phyloP scores from a whole-genome alignment of 768 basidiomycete genomes.

The Agaricus blazei region DNA sequence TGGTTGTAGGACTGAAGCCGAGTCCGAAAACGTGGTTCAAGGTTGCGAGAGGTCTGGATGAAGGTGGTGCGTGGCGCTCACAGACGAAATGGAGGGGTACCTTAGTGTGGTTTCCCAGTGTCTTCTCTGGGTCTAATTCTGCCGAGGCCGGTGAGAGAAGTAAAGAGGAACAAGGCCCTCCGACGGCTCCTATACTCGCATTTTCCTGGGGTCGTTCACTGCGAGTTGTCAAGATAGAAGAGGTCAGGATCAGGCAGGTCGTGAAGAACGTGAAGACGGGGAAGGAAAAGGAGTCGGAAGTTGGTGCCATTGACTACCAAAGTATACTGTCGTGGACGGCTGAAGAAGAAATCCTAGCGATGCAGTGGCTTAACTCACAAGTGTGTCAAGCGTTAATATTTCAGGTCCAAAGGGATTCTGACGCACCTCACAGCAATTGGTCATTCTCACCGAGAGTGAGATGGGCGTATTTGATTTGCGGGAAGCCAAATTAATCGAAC shows the following conservation, averaged over 20 bases:
- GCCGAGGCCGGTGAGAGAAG: slow-evolving; percentile 15
- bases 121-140: slow-evolving; percentile 16
- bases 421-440: slow-evolving; percentile 51
- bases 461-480: slow-evolving; percentile 71
- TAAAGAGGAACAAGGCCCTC: slow-evolving; percentile 8
- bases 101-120: slow-evolving; percentile 81
- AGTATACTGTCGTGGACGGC: slow-evolving; percentile 56
- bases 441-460: slow-evolving; percentile 49
- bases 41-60: slow-evolving; percentile 48
- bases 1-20: slow-evolving; percentile 91
- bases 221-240: slow-evolving; percentile 60
- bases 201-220: slow-evolving; percentile 81
- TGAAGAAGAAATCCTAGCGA: slow-evolving; percentile 56
- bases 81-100: slow-evolving; percentile 54
- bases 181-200: slow-evolving; percentile 61
- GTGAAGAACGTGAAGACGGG: slow-evolving; percentile 51
- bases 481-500: slow-evolving; percentile 54
- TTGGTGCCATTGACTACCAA: slow-evolving; percentile 62
- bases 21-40: slow-evolving; percentile 91
- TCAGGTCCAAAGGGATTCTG: slow-evolving; percentile 2
- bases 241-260: slow-evolving; percentile 47
- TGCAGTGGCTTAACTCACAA: slow-evolving; percentile 86
- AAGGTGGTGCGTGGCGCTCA: slow-evolving; percentile 34
- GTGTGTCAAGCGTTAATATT: slow-evolving; percentile 49
- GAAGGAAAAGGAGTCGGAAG: slow-evolving; percentile 52